These are phyloP conservation scores for Allomyces macrogynus DNA, from an alignment of 192 early-diverging fungal genomes.

Conservation along the genomic window DNA sequence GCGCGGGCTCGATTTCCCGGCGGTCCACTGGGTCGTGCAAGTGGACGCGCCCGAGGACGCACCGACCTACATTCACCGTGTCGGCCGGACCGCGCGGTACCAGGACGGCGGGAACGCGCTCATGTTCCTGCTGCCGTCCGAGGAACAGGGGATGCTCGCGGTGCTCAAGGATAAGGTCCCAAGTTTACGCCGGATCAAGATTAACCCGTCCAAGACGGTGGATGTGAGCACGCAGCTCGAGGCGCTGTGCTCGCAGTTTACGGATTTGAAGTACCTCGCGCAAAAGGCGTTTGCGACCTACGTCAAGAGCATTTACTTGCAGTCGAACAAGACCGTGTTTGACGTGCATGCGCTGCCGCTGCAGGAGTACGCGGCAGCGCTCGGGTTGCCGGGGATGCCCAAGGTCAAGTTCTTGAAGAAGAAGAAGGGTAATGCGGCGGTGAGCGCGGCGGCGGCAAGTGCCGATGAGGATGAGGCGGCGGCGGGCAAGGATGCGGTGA, in stretches of 20 bases:
- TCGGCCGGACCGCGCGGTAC: constrained; percentile 91
- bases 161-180: constrained; percentile 56
- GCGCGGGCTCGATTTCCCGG: constrained; percentile 90
- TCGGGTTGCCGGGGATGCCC: constrained; percentile 90
- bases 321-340: constrained; percentile 79
- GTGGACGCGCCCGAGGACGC: constrained; percentile 92
- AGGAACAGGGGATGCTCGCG: constrained; percentile 62
- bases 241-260: constrained; percentile 73
- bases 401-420: constrained; percentile 78
- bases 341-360: constrained; percentile 66
- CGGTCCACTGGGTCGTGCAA: constrained; percentile 97
- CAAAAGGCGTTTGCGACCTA: constrained; percentile 95
- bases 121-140: constrained; percentile 69
- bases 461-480: constrained; percentile 15
- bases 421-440: neutral
- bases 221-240: constrained; percentile 66
- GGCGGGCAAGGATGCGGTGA: constrained; percentile 8
- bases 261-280: constrained; percentile 89
- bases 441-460: constrained; percentile 5
- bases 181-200: constrained; percentile 63
- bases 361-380: constrained; percentile 64
- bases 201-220: constrained; percentile 63
- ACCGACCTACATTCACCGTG: constrained; percentile 93
- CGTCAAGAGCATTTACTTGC: constrained; percentile 75
- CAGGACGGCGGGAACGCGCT: constrained; percentile 70